A percentile compares a stretch with the other conserved stretches of the same genome.
Conservation (phyloP, 73 alveolate genomes). For the Tetrahymena malaccensis region DNA sequence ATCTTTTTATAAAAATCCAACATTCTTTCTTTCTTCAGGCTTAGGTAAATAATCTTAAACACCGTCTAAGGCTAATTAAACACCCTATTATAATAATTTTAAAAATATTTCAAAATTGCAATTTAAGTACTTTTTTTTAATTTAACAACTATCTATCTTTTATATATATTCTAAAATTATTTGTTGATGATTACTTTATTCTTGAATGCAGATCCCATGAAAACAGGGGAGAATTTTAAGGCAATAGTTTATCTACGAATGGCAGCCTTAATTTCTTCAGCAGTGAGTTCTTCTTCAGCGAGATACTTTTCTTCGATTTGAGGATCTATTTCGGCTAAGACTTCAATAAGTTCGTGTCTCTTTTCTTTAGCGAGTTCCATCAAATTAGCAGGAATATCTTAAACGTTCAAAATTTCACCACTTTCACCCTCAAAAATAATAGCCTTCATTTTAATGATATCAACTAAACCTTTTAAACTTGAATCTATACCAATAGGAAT, state of each 20-base stretch:
- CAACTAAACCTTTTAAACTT: conserved; percentile 72
- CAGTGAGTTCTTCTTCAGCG: conserved; percentile 55
- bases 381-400: conserved; percentile 64
- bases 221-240: conserved; percentile 72
- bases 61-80: conserved; percentile 68
- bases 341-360: conserved; percentile 57
- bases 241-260: conserved; percentile 70
- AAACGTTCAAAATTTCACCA: conserved; percentile 51
- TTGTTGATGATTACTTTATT: conserved; percentile 65
- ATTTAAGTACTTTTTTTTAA: no score
- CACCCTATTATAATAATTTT: not conserved
- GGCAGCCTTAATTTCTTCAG: conserved; percentile 47
- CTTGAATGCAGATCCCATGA: conserved; percentile 95
- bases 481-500: conserved; percentile 75
- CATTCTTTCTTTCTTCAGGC: conserved; percentile 66
- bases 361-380: conserved; percentile 48
- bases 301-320: conserved; percentile 63
- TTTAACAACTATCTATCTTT: not conserved
- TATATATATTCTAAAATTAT: not conserved
- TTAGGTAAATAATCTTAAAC: conserved; percentile 75
- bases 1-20: conserved; percentile 49
- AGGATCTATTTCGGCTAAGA: conserved; percentile 62
- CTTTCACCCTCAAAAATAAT: conserved; percentile 64
- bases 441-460: conserved; percentile 68
- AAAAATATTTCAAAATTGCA: not conserved